Percentiles rank a stretch among this genome's conserved stretches.
Evolutionary conservation across 805 yeast genomes (phyloP).

Genomic region (Blastobotrys mokoenaii): DNA sequence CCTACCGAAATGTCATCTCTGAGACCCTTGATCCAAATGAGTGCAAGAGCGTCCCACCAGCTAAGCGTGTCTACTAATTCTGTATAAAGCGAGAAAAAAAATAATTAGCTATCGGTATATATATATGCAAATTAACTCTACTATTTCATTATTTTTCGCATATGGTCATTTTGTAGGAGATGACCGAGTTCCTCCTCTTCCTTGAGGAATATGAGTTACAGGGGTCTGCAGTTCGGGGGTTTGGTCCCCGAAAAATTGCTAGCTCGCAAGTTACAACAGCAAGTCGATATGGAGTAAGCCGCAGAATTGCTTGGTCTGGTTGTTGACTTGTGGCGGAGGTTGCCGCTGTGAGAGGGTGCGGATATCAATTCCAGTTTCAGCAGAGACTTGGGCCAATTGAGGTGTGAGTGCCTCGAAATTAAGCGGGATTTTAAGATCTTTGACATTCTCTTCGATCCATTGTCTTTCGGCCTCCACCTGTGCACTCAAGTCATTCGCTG

Average conservation of each 20-base stretch:
- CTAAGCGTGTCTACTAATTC: slow-evolving; percentile 82
- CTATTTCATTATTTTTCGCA: too few relatives aligned
- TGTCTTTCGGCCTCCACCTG: slow-evolving; percentile 15
- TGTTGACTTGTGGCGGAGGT: slow-evolving; percentile 16
- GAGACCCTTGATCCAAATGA: slow-evolving; percentile 84
- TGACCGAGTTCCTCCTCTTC: too few relatives aligned
- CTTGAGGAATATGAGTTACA: too few relatives aligned
- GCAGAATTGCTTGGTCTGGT: slow-evolving; percentile 25
- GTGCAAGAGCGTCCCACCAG: slow-evolving; percentile 95
- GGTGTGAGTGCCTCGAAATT: slow-evolving; percentile 21
- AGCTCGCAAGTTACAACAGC: too few relatives aligned
- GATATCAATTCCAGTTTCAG: background rate
- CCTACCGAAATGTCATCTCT: slow-evolving; percentile 77
- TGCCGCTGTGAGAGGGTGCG: slow-evolving; percentile 1
- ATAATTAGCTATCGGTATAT: too few relatives aligned
- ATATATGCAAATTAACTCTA: too few relatives aligned
- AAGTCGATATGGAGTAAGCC: slow-evolving; percentile 4
- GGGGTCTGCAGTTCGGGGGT: too few relatives aligned
- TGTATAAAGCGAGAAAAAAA: too few relatives aligned
- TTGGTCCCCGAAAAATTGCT: too few relatives aligned
- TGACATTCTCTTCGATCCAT: slow-evolving; percentile 27
- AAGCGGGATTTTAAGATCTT: slow-evolving; percentile 22
- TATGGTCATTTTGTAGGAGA: too few relatives aligned
- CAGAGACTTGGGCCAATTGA: slow-evolving; percentile 2
- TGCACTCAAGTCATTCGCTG: slow-evolving; percentile 3